Evolutionary conservation across 306 rosid genomes (phyloP), one percentile per base, ranked within the genome.

Genomic region (Cucurbita maxima): DNA sequence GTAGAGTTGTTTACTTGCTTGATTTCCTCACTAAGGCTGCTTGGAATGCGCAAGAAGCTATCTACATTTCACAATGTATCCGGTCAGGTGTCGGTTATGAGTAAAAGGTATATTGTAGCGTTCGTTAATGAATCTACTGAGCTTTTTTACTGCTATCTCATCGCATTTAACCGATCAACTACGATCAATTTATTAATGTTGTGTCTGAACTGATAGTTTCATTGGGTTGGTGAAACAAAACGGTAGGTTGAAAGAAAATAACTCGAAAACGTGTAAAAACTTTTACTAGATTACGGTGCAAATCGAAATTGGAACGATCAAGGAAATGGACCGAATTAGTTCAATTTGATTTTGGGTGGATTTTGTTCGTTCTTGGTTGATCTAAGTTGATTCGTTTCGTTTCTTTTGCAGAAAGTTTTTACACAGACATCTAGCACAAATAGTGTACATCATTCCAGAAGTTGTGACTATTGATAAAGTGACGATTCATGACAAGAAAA

Each of bases 381-480:
- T 3, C 10, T 53, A 6, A 10, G 57, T 53, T 53, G 22, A 53
- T 16, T 53, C 73, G n/a, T 59, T 60, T 51, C 71, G 38, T 77
- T 72, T 74, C 73, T 54, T 77, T 81, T 77, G 15, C 87, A 88
- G 92, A 77, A 43, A 88, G 47, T 88, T 90, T 55, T 82, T 67
- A 34, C 68, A 73, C 80, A 11, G 10, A 63, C 85, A 88, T 81
- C 92, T 86, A 79, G 88, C 90, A 0, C 90, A 84, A 83, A 86
- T 88, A 20, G 85, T 83, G 62, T 83, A 82, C 78, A 57, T 90
- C 77, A 79, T 91, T 67, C 86, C 89, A 34, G 89, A 91, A 79
- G 85, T 86, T 47, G 34, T 87, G 59, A 72, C 62, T 16, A 72
- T 88, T 47, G 87, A 86, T 41, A 81, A 69, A 79, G 79, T 80